Evolutionary conservation across 192 early-diverging fungal genomes (phyloP).

Genomic region (Coemansia sp.): DNA sequence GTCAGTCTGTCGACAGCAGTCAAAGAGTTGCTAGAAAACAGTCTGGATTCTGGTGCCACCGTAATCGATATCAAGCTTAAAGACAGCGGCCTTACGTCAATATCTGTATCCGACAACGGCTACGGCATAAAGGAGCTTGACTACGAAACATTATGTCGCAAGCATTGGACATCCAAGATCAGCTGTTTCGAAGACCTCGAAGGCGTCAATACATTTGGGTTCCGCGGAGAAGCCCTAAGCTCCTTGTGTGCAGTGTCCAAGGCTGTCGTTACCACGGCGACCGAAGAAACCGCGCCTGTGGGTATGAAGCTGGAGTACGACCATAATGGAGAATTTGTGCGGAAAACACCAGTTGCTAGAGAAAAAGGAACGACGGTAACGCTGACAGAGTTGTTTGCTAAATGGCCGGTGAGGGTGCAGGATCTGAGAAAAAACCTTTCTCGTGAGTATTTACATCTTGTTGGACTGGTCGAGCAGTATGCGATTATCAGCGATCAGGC

Average conservation of each 20-base stretch:
- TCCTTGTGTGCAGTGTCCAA: conserved; percentile 73
- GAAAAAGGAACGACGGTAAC: conserved; percentile 79
- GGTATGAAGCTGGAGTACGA: conserved; percentile 76
- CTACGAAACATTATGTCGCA: conserved; percentile 75
- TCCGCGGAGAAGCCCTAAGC: conserved; percentile 90
- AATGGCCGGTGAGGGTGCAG: conserved; percentile 81
- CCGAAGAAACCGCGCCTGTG: conserved; percentile 52
- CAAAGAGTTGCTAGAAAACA: conserved; percentile 96
- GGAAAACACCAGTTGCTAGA: conserved; percentile 56
- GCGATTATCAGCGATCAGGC: conserved; percentile 72
- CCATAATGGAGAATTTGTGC: conserved; percentile 60
- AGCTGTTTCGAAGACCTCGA: conserved; percentile 75
- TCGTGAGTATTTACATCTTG: conserved; percentile 75
- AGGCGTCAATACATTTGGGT: conserved; percentile 84
- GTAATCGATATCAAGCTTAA: conserved; percentile 80
- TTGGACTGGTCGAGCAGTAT: conserved; percentile 83
- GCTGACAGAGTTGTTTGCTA: conserved; percentile 74
- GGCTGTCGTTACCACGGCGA: conserved; percentile 69
- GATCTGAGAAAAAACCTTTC: conserved; percentile 87
- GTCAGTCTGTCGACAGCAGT: conserved; percentile 79
- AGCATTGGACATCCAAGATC: conserved; percentile 89
- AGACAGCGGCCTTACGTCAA: conserved; percentile 71
- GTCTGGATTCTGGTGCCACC: conserved; percentile 84
- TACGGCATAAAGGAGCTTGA: conserved; percentile 69
- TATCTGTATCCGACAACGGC: conserved; percentile 90